These are phyloP conservation scores for Henningerozyma blattae DNA, from an alignment of 805 yeast species.

Conservation along the genomic window DNA sequence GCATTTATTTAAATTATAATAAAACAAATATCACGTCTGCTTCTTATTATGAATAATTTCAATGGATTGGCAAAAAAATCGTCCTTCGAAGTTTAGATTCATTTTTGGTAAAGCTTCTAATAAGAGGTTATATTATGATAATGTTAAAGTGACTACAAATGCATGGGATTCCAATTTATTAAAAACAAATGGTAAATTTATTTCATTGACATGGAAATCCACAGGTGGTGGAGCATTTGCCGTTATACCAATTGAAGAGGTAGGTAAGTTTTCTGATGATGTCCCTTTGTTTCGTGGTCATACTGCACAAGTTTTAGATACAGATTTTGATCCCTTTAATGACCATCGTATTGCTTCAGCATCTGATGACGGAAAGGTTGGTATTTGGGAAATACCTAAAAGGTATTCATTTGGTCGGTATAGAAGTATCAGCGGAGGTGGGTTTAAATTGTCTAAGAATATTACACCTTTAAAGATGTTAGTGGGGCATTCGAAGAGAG, in stretches of 20 bases:
- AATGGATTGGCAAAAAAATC: constrained; percentile 72
- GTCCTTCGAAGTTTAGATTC: constrained; percentile 94
- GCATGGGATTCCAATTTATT: constrained; percentile 95
- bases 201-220: constrained; percentile 85
- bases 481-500: constrained; percentile 84
- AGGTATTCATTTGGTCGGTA: constrained; percentile 61
- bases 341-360: constrained; percentile 63
- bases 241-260: constrained; percentile 73
- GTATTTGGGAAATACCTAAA: constrained; percentile 80
- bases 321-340: constrained; percentile 90
- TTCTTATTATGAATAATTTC: too few relatives aligned
- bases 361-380: constrained; percentile 72
- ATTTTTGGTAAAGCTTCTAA: constrained; percentile 82
- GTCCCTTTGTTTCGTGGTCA: constrained; percentile 94
- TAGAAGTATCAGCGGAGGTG: constrained; percentile 27
- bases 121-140: constrained; percentile 33
- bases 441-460: constrained; percentile 49
- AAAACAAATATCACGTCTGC: too few relatives aligned
- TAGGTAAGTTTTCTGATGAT: constrained; percentile 87
- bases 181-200: constrained; percentile 73
- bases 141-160: constrained; percentile 64
- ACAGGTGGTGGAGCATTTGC: constrained; percentile 98
- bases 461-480: constrained; percentile 59
- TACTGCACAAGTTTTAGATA: constrained; percentile 88
- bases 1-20: too few relatives aligned